Conservation (phyloP, 129 eudicot genomes). For the Calendula officinalis region DNA sequence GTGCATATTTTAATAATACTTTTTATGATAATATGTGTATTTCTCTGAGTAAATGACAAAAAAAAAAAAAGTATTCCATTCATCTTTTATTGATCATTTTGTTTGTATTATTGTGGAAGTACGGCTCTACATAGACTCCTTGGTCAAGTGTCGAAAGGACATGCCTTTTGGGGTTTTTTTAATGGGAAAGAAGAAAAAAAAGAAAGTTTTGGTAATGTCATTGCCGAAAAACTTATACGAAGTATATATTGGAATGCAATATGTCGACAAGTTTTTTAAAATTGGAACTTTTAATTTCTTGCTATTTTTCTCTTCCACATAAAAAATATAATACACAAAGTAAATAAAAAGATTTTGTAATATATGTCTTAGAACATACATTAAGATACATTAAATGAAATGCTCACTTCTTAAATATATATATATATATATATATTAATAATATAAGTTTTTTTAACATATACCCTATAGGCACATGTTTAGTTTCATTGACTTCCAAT, state of each 20-base stretch:
- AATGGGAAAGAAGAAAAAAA: too few species aligned
- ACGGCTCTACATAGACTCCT: constrained; percentile 33
- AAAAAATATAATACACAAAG: too few species aligned
- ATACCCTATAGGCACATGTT: too few species aligned
- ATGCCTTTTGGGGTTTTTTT: constrained; percentile 23
- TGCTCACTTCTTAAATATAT: too few species aligned
- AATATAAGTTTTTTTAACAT: too few species aligned
- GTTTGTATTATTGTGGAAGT: constrained; percentile 18
- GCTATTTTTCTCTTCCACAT: constrained; percentile 4
- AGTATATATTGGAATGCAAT: constrained; percentile 12
- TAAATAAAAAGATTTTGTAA: too few species aligned
- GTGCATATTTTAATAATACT: background rate
- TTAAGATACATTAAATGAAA: too few species aligned
- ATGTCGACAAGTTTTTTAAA: background rate
- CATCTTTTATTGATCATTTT: constrained; percentile 11
- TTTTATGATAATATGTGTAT: background rate
- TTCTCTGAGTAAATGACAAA: constrained; percentile 10
- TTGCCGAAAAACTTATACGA: too few species aligned
- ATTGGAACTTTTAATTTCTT: background rate
- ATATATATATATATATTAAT: too few species aligned
- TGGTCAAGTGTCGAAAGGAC: constrained; percentile 22
- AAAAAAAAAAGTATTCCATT: constrained; percentile 5
- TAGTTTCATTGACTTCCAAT: too few species aligned
- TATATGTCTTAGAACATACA: too few species aligned
- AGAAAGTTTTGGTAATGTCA: too few species aligned